Evolutionary conservation across 371 early-diverging fungal species (phyloP), one percentile per base, ranked within the genome.

Genomic region (Funneliformis caledonium): DNA sequence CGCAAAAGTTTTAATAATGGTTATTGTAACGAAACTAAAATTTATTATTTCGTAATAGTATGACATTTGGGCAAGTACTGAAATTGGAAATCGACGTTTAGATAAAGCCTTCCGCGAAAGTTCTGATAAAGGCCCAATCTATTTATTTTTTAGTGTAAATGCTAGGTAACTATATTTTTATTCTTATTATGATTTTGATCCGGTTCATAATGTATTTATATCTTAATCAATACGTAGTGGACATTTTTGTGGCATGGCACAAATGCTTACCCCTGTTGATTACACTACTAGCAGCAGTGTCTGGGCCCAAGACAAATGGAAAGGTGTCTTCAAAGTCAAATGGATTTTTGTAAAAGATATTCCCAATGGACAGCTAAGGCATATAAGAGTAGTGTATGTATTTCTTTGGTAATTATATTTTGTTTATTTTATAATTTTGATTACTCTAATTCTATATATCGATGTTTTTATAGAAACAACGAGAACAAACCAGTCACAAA

Each of bases 401-500:
- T 79, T 42, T 43, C 14, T 61, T 37, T n/a, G n/a, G n/a, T 37
- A 61, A 60, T 31, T 10, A 45, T 9, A 9, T 4, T n/a, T 47
- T 70, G 4, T 70, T 43, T 70, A 0, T 22, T 64, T 64, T 26
- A 16, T 62, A 37, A 37, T 26, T 26, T 61, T 33, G 6, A 2
- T 31, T 64, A 64, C 22, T 4, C 14, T 31, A 16, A 52, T 52
- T 52, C 47, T 1, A 47, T 47, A 47, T 9, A 6, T 45, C 45
- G 16, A 14, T 62, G 9, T 16, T 62, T 62, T 26, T 47, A n/a
- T 80, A 88, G 87, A 22, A 74, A 82, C 37, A 88, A 88, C 75
- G 87, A 88, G 61, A 85, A 86, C 81, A 88, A 88, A 76, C 86
- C 88, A 6, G 87, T 88, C 19, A 86, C 87, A 61, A 88, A 88